Conservation (phyloP, 495 filamentous ascomycete species). For the Xylaria scruposa region DNA sequence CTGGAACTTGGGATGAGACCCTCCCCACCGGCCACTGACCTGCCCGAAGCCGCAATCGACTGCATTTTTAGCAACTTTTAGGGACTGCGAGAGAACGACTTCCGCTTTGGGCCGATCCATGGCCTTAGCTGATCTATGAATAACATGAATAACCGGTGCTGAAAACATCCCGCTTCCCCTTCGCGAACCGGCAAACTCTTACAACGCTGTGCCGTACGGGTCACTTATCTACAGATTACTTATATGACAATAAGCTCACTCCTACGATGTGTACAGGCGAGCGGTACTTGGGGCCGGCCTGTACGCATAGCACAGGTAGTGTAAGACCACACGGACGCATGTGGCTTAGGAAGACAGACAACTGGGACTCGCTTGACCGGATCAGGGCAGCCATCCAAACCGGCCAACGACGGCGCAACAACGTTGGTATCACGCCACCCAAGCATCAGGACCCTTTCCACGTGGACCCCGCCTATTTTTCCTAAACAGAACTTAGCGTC, state of each 20-base stretch:
- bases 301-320: background rate
- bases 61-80: slow-evolving; percentile 26
- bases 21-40: slow-evolving; percentile 24
- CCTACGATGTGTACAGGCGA: background rate
- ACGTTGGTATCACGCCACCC: slow-evolving; percentile 27
- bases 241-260: slow-evolving; percentile 7
- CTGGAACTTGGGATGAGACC: slow-evolving; percentile 27
- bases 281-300: background rate
- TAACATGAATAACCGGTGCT: slow-evolving; percentile 18
- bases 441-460: slow-evolving; percentile 22
- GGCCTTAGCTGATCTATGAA: slow-evolving; percentile 13
- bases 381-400: slow-evolving; percentile 4
- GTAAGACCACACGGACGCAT: background rate
- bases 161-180: background rate
- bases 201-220: background rate
- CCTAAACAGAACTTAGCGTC: slow-evolving; percentile 15
- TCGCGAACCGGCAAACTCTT: background rate
- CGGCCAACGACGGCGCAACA: slow-evolving; percentile 14
- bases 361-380: slow-evolving; percentile 21
- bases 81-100: slow-evolving; percentile 18
- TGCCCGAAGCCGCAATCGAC: slow-evolving; percentile 25
- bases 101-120: slow-evolving; percentile 20
- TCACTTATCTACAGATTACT: slow-evolving; percentile 11
- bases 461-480: slow-evolving; percentile 30
- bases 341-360: slow-evolving; percentile 21